Percentiles rank a stretch among this genome's conserved stretches.
Conservation (phyloP, 257 asterid species). For the Galeopsis tetrahit region DNA sequence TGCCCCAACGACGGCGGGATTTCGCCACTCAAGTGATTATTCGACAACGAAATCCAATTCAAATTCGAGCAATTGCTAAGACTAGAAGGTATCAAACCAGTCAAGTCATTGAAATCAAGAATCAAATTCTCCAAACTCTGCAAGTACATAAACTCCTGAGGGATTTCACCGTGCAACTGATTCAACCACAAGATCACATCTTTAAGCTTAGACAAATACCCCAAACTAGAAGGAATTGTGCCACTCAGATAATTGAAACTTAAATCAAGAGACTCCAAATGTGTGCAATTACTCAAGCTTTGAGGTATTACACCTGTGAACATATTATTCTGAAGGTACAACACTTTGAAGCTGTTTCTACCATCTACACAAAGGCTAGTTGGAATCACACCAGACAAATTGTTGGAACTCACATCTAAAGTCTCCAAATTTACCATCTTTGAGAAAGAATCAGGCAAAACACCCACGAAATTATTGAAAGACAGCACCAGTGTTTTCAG, state of each 20-base stretch:
- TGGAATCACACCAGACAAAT: constrained; percentile 69
- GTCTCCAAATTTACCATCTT: constrained; percentile 58
- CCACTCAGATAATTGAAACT: constrained; percentile 78
- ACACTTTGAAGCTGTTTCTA: constrained; percentile 55
- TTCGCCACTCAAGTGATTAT: constrained; percentile 67
- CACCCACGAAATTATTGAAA: constrained; percentile 72
- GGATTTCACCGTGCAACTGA: constrained; percentile 83
- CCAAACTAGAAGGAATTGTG: constrained; percentile 69
- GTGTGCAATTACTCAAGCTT: constrained; percentile 72
- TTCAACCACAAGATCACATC: constrained; percentile 85
- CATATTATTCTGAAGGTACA: constrained; percentile 85
- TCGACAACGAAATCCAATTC: constrained; percentile 94
- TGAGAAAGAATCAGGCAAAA: constrained; percentile 72
- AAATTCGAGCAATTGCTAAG: constrained; percentile 80
- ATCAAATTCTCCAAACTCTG: constrained; percentile 75
- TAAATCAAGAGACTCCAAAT: constrained; percentile 84
- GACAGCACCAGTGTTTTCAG: constrained; percentile 66
- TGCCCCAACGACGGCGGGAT: constrained; percentile 78
- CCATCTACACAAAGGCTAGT: constrained; percentile 67
- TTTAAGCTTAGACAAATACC: constrained; percentile 56
- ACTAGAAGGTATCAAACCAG: constrained; percentile 70
- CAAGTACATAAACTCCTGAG: constrained; percentile 68
- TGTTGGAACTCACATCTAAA: constrained; percentile 88
- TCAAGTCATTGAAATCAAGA: constrained; percentile 86
- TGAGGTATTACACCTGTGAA: constrained; percentile 70